Percentiles rank a stretch among this genome's conserved stretches.
Evolutionary conservation across 78 protist species (phyloP).

Genomic region (Dictyostelium discoideum): DNA sequence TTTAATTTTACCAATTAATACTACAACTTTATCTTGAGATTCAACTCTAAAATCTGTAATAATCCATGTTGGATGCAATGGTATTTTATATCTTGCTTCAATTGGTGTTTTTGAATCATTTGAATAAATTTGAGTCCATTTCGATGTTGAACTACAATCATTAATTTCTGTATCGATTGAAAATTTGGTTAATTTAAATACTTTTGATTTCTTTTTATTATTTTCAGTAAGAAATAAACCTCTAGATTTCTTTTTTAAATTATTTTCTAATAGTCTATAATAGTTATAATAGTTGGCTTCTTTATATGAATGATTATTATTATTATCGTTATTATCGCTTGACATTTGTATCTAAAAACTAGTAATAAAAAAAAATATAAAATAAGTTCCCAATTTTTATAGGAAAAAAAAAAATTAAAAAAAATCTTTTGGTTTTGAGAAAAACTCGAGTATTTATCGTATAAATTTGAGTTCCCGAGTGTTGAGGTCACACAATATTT

Average conservation of each 20-base stretch:
- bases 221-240: neutral
- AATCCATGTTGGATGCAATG: neutral
- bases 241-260: neutral
- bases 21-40: slow-evolving; percentile 10
- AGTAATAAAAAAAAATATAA: too few relatives aligned
- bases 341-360: too few relatives aligned
- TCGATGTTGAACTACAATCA: neutral
- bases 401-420: too few relatives aligned
- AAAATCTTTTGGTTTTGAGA: too few relatives aligned
- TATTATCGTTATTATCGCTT: neutral
- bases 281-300: neutral
- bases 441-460: too few relatives aligned
- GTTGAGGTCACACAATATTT: too few relatives aligned
- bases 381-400: too few relatives aligned
- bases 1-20: slow-evolving; percentile 24
- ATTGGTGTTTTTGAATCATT: slow-evolving; percentile 8
- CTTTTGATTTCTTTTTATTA: neutral
- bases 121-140: neutral
- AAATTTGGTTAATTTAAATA: neutral
- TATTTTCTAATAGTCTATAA: neutral
- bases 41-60: neutral
- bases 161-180: neutral
- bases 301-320: neutral
- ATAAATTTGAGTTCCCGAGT: too few relatives aligned
- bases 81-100: slow-evolving; percentile 39